Percentiles rank a stretch among this genome's conserved stretches.
Conservation (phyloP, 2,329 filamentous ascomycete genomes). For the Blumeriella jaapii region DNA sequence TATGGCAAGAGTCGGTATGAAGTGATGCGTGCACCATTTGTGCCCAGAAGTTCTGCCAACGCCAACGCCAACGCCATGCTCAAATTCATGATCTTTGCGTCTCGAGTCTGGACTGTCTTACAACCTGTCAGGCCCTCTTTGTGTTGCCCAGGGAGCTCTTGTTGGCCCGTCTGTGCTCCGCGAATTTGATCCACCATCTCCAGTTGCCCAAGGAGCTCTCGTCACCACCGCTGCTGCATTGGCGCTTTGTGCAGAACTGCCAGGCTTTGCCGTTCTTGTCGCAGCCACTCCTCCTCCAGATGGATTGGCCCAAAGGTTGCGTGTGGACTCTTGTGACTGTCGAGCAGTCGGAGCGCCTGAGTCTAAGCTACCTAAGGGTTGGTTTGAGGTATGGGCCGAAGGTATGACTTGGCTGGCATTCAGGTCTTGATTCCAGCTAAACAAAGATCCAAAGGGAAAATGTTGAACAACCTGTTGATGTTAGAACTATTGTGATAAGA, state of each 20-base stretch:
- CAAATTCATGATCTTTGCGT: neutral
- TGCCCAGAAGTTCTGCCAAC: too few relatives aligned
- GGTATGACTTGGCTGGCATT: constrained; percentile 38
- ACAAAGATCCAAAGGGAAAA: constrained; percentile 73
- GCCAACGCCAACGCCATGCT: constrained; percentile 4
- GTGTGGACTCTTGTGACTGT: constrained; percentile 19
- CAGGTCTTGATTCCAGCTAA: constrained; percentile 62
- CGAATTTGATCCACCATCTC: constrained; percentile 1
- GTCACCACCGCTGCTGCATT: constrained; percentile 22
- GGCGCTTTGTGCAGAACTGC: constrained; percentile 1
- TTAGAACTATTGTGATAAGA: neutral
- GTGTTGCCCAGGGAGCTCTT: constrained; percentile 30
- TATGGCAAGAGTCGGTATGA: too few relatives aligned
- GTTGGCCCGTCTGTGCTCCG: constrained; percentile 22
- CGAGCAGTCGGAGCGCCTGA: constrained; percentile 12
- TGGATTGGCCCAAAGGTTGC: constrained; percentile 22
- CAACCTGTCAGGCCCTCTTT: constrained; percentile 3
- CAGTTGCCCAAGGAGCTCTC: constrained; percentile 14
- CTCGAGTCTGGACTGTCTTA: too few relatives aligned
- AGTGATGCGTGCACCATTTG: too few relatives aligned
- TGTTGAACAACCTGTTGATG: constrained; percentile 64
- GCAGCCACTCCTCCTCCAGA: constrained; percentile 20
- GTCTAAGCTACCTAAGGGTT: constrained; percentile 30
- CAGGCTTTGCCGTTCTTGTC: constrained; percentile 9
- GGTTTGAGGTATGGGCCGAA: constrained; percentile 46